Conservation (phyloP, 306 rosid species). For the Cyclanthera cordifolia region DNA sequence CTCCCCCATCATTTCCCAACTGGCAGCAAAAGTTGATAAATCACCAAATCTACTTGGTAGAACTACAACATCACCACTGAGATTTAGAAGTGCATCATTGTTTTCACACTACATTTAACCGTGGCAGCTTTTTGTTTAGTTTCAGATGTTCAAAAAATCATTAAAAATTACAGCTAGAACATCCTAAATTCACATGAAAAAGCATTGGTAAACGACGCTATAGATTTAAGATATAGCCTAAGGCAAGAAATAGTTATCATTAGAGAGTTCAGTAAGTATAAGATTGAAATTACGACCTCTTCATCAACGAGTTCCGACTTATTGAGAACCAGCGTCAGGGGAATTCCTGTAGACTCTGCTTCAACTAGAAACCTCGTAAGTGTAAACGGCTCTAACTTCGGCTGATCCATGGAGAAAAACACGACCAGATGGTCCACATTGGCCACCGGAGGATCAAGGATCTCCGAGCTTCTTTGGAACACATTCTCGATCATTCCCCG, state of each 20-base stretch:
- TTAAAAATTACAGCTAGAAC: background rate
- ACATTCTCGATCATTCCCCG: conserved; percentile 84
- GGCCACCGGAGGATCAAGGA: conserved; percentile 86
- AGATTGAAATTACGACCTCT: conserved; percentile 37
- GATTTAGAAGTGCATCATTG: too few species aligned
- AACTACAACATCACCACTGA: background rate
- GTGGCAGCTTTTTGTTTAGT: background rate
- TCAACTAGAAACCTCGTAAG: conserved; percentile 71
- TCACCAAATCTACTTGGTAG: background rate
- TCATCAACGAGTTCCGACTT: conserved; percentile 69
- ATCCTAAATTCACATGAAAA: background rate
- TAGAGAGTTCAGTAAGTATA: background rate
- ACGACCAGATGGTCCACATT: conserved; percentile 77
- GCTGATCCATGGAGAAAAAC: conserved; percentile 72
- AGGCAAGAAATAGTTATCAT: background rate
- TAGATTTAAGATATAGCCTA: background rate
- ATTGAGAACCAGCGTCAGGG: conserved; percentile 67
- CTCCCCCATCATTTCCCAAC: background rate
- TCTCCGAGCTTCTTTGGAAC: conserved; percentile 53
- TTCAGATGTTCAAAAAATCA: background rate
- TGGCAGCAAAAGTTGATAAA: background rate
- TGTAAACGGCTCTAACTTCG: conserved; percentile 54
- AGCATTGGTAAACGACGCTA: background rate
- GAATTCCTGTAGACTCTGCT: conserved; percentile 74
- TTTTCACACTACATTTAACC: background rate